Conservation (phyloP, 2,329 filamentous ascomycete genomes). For the Rhynchosporium graminicola region DNA sequence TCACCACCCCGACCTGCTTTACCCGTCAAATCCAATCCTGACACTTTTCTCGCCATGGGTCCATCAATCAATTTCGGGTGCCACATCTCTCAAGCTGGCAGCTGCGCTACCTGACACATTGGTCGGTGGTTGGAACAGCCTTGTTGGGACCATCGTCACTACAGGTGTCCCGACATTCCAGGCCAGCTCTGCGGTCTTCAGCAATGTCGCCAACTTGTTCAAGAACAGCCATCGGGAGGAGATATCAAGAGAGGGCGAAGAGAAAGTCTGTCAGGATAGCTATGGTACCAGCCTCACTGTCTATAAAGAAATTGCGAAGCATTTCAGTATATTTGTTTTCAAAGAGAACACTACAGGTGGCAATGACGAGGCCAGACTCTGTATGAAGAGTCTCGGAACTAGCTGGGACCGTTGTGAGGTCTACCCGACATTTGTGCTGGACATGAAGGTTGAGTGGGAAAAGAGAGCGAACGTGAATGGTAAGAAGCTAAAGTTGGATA, state of each 20-base stretch:
- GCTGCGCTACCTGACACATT: conserved; percentile 32
- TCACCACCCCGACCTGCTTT: conserved; percentile 40
- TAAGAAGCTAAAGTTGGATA: conserved; percentile 27
- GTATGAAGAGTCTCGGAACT: conserved; percentile 31
- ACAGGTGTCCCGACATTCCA: conserved; percentile 37
- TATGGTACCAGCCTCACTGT: conserved; percentile 29
- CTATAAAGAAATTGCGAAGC: conserved; percentile 24
- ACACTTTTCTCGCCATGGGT: conserved; percentile 44
- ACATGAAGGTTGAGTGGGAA: conserved; percentile 27
- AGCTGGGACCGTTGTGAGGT: conserved; percentile 31
- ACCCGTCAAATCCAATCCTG: conserved; percentile 36
- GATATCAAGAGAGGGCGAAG: conserved; percentile 8
- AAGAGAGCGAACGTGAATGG: conserved; percentile 19
- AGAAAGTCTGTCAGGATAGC: conserved; percentile 21
- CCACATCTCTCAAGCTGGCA: conserved; percentile 22
- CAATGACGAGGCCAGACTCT: conserved; percentile 38
- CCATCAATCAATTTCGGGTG: conserved; percentile 37
- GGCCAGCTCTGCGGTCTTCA: conserved; percentile 22
- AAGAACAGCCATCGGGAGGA: neutral
- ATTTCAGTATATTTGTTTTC: conserved; percentile 29
- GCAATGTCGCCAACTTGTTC: conserved; percentile 20
- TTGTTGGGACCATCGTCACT: conserved; percentile 40
- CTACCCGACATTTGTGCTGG: conserved; percentile 27
- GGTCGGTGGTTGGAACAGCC: conserved; percentile 39
- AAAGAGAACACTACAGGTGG: conserved; percentile 34